A percentile compares a stretch with the other conserved stretches of the same genome.
phyloP scores from a whole-genome alignment of 352 stramenopile species.

The Peronospora farinosa region DNA sequence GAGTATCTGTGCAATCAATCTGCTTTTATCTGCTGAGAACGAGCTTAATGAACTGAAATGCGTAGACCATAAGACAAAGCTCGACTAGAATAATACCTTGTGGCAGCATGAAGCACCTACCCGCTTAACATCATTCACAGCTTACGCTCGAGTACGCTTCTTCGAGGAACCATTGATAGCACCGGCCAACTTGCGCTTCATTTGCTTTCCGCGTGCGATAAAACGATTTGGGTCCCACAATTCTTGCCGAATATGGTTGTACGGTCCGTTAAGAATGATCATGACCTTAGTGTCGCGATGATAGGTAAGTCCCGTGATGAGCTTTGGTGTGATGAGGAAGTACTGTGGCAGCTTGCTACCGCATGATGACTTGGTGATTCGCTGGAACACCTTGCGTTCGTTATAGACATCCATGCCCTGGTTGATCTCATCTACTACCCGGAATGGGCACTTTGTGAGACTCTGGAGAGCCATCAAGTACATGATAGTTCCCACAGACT shows the following conservation, averaged over 20 bases:
- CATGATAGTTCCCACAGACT: slow-evolving; percentile 88
- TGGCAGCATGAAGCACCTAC: slow-evolving; percentile 6
- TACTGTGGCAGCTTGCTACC: slow-evolving; percentile 84
- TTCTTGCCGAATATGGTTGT: slow-evolving; percentile 74
- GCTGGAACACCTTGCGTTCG: slow-evolving; percentile 85
- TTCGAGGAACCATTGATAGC: slow-evolving; percentile 8
- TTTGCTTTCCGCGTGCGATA: slow-evolving; percentile 31
- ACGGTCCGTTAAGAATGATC: slow-evolving; percentile 83
- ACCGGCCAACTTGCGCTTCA: slow-evolving; percentile 28
- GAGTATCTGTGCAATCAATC: slow-evolving; percentile 28
- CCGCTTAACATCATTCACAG: slow-evolving; percentile 1
- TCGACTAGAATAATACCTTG: slow-evolving; percentile 17
- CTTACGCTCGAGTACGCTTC: slow-evolving; percentile 33
- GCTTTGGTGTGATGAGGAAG: slow-evolving; percentile 86
- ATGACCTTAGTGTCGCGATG: slow-evolving; percentile 85
- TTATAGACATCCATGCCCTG: slow-evolving; percentile 89
- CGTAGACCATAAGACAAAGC: slow-evolving; percentile 9
- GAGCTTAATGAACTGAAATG: slow-evolving; percentile 19
- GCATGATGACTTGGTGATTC: slow-evolving; percentile 83
- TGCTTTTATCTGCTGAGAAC: slow-evolving; percentile 5
- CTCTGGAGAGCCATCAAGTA: slow-evolving; percentile 87
- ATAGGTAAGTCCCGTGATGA: slow-evolving; percentile 79
- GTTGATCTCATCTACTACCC: slow-evolving; percentile 87
- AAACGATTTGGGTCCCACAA: slow-evolving; percentile 63
- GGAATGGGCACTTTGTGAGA: slow-evolving; percentile 82